Evolutionary conservation across 225 moss, liverwort and hornwort genomes (phyloP), one percentile per base, ranked within the genome.

Genomic region (Polytrichum commune): DNA sequence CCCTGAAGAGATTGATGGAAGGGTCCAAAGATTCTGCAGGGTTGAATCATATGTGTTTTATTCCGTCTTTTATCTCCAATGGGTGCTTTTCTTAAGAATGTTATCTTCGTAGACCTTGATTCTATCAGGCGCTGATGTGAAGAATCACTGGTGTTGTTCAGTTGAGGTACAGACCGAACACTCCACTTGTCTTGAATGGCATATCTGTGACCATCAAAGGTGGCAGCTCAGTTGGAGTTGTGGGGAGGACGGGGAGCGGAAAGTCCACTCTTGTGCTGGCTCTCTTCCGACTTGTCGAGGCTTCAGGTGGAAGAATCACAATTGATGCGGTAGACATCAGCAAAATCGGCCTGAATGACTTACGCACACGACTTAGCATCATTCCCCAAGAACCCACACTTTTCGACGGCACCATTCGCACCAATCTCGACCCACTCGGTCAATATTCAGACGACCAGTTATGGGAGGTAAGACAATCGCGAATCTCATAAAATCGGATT

Each of bases 381-480:
- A 92, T 92, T 35, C 92, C 92, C 46, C 92, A 92, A 76, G 92
- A 92, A 32, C 92, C 90, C 27, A 84, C 88, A 55, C 87, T 92
- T 22, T 92, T 92, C 60, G 81, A 88, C 27, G 92, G 92, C 25
- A 83, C 92, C 1, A 84, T 92, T 54, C 90, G 92, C 64, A 88
- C 78, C 72, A 92, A 92, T 60, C 75, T 92, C 18, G 92, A 92
- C 64, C 90, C 92, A 7, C 76, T 76, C 18, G 78, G 85, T 19
- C 81, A 80, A 24, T 81, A 88, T 29, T 72, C 76, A 35, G 92
- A 92, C 53, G 67, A 83, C 5, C 74, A 90, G 26, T 55, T 92
- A 55, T 92, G 92, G 92, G 87, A 86, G 88, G 92, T 92, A 29
- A 75, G 68, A 5, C 64, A 63, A 63, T 58, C 20, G 5, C 5